Percentiles rank a stretch among this genome's conserved stretches.
Evolutionary conservation across 73 alveolate species (phyloP).

Genomic region (Stentor coeruleus): DNA sequence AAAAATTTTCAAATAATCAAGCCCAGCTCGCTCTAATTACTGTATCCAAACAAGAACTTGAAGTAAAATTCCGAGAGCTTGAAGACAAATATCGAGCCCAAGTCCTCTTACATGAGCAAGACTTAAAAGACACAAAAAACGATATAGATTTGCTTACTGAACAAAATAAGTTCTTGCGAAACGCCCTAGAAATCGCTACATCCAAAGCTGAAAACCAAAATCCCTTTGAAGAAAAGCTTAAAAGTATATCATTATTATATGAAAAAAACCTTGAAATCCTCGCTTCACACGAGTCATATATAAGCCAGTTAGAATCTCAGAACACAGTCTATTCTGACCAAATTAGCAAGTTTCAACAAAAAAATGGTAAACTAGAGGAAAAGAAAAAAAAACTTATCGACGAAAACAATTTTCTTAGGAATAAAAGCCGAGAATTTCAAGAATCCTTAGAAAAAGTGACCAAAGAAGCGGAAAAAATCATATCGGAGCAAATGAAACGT

Average conservation of each 20-base stretch:
- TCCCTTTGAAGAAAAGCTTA: not conserved
- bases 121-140: not conserved
- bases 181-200: not conserved
- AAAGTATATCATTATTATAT: not conserved
- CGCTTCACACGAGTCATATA: not conserved
- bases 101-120: not conserved
- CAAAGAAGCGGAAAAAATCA: not conserved
- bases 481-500: not conserved
- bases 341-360: not conserved
- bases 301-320: not conserved
- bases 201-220: not conserved
- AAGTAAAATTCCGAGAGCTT: not conserved
- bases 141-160: not conserved
- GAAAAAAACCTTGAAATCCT: not conserved
- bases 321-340: not conserved
- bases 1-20: not conserved
- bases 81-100: not conserved
- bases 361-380: not conserved
- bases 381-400: not conserved
- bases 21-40: not conserved
- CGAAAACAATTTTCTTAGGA: not conserved
- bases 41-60: not conserved
- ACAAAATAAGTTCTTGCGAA: not conserved
- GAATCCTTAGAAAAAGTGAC: not conserved
- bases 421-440: not conserved